Evolutionary conservation across 805 yeast species (phyloP), one percentile per base, ranked within the genome.

Genomic region (Saturnispora galanensis): DNA sequence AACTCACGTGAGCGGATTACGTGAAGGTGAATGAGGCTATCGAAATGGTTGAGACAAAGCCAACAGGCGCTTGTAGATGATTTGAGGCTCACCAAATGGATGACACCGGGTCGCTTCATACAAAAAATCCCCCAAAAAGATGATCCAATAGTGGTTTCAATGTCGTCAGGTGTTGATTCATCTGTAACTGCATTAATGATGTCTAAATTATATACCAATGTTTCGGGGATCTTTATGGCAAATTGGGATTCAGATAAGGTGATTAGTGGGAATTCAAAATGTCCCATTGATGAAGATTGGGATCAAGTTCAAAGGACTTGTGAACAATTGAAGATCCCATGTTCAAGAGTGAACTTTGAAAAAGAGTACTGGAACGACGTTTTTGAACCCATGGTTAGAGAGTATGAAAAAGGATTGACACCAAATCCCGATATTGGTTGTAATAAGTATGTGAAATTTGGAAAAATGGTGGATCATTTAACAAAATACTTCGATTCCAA

Each of bases 161-260:
- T 93, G 96, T 86, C 96, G 1, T 84, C 95, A 0, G 98, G 98
- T 0, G 97, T 93, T 1, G 98, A 93, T 62, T 89, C 97, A 0
- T 82, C 96, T 1, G 87, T 89, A 1, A 76, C 84, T 3, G 97
- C 97, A 0, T 46, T 60, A 39, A 56, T 62, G 48, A 79, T 70
- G 52, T 67, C 85, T 6, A 62, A 68, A n/a, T 57, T 65, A 31
- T 76, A 71, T 52, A 65, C 66, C 13, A 76, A 83, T 38, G 93
- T 84, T 2, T 63, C 71, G 38, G 98, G 97, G 0, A 70, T 93
- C 1, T 90, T 84, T 63, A 93, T 93, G 97, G 84, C 87, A 35
- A 93, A 93, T 64, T 93, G 97, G 97, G 69, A 78, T 34, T 49
- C 56, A 45, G 51, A 61, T 12, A 40, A 50, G 31, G 48, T 52